phyloP scores from a whole-genome alignment of 805 yeast genomes.

The Zygosaccharomyces gambellarensis region DNA sequence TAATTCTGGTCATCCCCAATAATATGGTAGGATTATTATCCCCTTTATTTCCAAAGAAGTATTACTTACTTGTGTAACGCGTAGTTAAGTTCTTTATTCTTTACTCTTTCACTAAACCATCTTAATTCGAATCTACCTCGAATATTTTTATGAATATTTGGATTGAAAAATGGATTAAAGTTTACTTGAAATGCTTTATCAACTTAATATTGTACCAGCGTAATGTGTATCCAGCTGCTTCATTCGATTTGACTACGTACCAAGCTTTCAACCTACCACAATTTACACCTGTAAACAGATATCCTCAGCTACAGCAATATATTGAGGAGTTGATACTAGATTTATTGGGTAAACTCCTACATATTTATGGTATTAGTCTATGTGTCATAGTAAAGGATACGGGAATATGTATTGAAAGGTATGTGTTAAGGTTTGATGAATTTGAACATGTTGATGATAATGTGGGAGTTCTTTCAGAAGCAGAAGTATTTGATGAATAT shows the following conservation, averaged over 20 bases:
- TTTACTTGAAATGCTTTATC: conserved; percentile 37
- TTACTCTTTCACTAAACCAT: no score
- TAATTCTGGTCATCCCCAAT: conserved; percentile 20
- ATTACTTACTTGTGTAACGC: background rate
- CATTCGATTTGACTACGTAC: conserved; percentile 36
- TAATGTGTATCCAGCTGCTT: conserved; percentile 35
- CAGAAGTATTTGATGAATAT: conserved; percentile 31
- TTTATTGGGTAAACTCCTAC: conserved; percentile 22
- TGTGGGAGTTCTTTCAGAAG: conserved; percentile 17
- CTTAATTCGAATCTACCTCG: background rate
- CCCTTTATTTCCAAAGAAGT: background rate
- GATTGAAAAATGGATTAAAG: conserved; percentile 27
- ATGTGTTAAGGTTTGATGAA: conserved; percentile 32
- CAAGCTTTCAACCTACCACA: conserved; percentile 41
- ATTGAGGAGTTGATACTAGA: conserved; percentile 34
- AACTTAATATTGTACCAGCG: conserved; percentile 37
- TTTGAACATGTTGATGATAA: conserved; percentile 24
- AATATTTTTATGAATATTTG: conserved; percentile 19
- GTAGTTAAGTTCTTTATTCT: background rate
- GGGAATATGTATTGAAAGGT: conserved; percentile 27
- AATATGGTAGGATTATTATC: background rate
- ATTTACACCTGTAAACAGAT: conserved; percentile 41
- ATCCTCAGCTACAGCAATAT: conserved; percentile 41
- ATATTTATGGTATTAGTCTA: conserved; percentile 22
- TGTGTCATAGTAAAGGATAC: conserved; percentile 22